Percentiles rank a stretch among this genome's conserved stretches.
These are phyloP conservation scores for Colletotrichum viniferum DNA, from an alignment of 2,329 filamentous ascomycete genomes.

Conservation along the genomic window DNA sequence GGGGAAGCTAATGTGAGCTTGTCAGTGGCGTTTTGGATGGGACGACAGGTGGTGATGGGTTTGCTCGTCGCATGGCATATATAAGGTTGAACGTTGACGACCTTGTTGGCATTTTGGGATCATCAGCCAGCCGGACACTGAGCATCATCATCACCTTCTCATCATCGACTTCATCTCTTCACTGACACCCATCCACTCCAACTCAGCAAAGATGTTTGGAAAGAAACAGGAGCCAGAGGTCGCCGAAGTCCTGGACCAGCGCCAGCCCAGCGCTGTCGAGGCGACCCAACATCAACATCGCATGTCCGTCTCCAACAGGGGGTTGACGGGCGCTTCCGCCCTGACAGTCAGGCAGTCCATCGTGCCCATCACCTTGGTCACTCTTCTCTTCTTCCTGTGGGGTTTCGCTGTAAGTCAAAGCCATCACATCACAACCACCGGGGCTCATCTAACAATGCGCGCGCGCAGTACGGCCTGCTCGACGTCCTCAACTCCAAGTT, in stretches of 20 bases:
- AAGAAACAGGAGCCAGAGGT: constrained; percentile 24
- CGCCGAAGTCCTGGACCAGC: constrained; percentile 23
- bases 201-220: constrained; percentile 23
- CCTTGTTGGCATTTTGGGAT: not conserved
- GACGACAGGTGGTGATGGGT: not conserved
- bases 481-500: constrained; percentile 55
- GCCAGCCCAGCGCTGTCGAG: constrained; percentile 22
- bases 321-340: constrained; percentile 27
- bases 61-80: not conserved
- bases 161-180: not conserved
- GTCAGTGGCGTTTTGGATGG: not conserved
- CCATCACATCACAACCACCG: not conserved
- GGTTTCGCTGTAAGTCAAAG: constrained; percentile 39
- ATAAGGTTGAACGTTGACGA: not conserved
- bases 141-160: not conserved
- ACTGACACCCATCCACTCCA: not conserved
- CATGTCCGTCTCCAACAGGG: constrained; percentile 24
- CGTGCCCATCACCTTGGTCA: constrained; percentile 65
- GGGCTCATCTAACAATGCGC: not conserved
- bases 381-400: constrained; percentile 57
- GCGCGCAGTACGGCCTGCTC: constrained; percentile 18
- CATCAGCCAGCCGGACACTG: not conserved
- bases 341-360: constrained; percentile 71
- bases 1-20: not conserved
- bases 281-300: constrained; percentile 20